These are phyloP conservation scores for Elaeis guineensis DNA, from an alignment of 176 grass and related monocot genomes.

Conservation along the genomic window DNA sequence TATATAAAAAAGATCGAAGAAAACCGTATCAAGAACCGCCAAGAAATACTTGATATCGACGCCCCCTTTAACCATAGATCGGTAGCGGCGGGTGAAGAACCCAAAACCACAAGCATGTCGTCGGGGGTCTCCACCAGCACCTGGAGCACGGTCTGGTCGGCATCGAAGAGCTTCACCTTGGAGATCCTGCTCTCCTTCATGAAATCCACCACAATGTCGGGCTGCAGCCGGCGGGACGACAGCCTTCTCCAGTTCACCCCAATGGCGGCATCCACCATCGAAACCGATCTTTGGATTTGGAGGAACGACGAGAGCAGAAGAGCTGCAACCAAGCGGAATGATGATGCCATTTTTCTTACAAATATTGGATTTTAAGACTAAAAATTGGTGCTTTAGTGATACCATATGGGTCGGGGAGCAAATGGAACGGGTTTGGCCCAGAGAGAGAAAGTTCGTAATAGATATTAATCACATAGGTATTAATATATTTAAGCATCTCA, in stretches of 20 bases:
- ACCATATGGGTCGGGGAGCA: no score
- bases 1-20: slow-evolving; percentile 1
- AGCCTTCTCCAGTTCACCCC: slow-evolving; percentile 90
- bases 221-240: slow-evolving; percentile 48
- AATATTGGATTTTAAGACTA: slow-evolving; percentile 8
- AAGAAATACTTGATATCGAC: slow-evolving; percentile 55
- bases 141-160: slow-evolving; percentile 39
- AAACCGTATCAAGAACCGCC: neutral
- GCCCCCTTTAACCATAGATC: slow-evolving; percentile 51
- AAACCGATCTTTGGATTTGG: slow-evolving; percentile 16
- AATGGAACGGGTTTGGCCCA: no score
- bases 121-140: slow-evolving; percentile 72
- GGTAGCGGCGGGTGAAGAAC: slow-evolving; percentile 38
- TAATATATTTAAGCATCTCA: no score
- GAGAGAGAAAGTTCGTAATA: no score
- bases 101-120: slow-evolving; percentile 33
- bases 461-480: no score
- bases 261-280: slow-evolving; percentile 40
- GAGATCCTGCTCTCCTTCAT: slow-evolving; percentile 53
- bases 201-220: slow-evolving; percentile 59
- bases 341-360: slow-evolving; percentile 14
- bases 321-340: neutral
- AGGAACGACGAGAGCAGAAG: slow-evolving; percentile 5
- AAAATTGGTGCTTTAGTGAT: no score
- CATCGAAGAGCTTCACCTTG: slow-evolving; percentile 76